Evolutionary conservation across 345 rosid genomes (phyloP).

Genomic region (Populus deltoides): DNA sequence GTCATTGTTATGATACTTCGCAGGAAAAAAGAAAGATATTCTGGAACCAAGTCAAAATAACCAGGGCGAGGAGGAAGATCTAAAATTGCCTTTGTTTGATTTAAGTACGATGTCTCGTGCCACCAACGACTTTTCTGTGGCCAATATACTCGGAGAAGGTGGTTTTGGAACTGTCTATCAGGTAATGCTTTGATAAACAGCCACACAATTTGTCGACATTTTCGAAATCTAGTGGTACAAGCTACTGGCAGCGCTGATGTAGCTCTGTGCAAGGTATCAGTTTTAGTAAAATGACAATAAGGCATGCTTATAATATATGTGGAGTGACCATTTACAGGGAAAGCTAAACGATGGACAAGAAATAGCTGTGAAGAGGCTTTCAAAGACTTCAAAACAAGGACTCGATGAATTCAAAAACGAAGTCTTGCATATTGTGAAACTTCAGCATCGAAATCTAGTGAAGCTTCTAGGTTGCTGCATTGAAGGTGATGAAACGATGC

Average conservation of each 20-base stretch:
- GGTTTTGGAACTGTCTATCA: background rate
- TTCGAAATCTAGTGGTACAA: background rate
- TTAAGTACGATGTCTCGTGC: background rate
- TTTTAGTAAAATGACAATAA: background rate
- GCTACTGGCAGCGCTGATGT: background rate
- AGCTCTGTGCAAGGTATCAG: background rate
- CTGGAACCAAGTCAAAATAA: background rate
- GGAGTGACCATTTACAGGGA: conserved; percentile 1
- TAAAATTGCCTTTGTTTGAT: background rate
- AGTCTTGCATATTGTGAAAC: conserved; percentile 4
- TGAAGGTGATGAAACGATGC: background rate
- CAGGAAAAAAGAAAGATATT: background rate
- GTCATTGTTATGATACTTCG: background rate
- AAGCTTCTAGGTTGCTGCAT: conserved; percentile 18
- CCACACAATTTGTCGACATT: background rate
- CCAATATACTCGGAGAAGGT: background rate
- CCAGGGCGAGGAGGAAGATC: background rate
- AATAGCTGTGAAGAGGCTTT: conserved; percentile 14
- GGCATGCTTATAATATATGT: background rate
- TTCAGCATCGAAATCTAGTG: conserved; percentile 15
- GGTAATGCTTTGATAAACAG: background rate
- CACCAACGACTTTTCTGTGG: background rate
- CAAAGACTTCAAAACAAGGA: conserved; percentile 6
- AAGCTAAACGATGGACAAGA: background rate
- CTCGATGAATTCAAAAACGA: conserved; percentile 4